These are phyloP conservation scores for Erigeron canadensis DNA, from an alignment of 129 eudicot species.

Conservation along the genomic window DNA sequence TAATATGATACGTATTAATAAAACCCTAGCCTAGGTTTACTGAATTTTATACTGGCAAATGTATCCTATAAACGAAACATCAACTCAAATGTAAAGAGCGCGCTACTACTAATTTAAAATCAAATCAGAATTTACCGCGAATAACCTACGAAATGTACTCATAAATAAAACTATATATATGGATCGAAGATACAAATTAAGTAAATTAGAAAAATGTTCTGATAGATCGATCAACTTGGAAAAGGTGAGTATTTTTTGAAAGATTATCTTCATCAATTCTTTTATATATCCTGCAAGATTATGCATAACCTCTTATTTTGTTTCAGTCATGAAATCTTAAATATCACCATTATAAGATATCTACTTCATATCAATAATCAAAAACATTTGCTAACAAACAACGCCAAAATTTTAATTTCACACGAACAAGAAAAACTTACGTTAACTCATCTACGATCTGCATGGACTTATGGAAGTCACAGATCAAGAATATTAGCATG, in stretches of 20 bases:
- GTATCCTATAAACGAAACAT: not conserved
- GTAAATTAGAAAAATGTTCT: not conserved
- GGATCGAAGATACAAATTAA: constrained; percentile 1
- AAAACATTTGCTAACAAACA: not conserved
- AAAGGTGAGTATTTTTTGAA: not conserved
- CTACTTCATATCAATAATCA: not conserved
- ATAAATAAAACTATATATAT: constrained; percentile 36
- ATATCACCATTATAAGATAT: not conserved
- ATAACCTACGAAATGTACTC: constrained; percentile 4
- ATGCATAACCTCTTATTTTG: not conserved
- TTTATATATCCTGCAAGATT: not conserved
- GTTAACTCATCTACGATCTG: not conserved
- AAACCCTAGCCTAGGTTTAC: not conserved
- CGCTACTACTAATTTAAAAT: too few relatives aligned
- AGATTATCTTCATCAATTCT: not conserved
- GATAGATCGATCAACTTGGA: not conserved
- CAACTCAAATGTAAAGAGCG: not conserved
- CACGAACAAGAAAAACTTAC: not conserved
- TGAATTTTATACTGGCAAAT: not conserved
- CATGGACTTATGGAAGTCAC: not conserved
- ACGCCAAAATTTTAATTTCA: not conserved
- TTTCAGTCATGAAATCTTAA: not conserved
- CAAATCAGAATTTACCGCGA: too few relatives aligned
- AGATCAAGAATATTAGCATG: not conserved
- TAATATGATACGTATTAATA: not conserved